Conservation (phyloP, 371 early-diverging fungal genomes). For the Mortierella sp. region DNA sequence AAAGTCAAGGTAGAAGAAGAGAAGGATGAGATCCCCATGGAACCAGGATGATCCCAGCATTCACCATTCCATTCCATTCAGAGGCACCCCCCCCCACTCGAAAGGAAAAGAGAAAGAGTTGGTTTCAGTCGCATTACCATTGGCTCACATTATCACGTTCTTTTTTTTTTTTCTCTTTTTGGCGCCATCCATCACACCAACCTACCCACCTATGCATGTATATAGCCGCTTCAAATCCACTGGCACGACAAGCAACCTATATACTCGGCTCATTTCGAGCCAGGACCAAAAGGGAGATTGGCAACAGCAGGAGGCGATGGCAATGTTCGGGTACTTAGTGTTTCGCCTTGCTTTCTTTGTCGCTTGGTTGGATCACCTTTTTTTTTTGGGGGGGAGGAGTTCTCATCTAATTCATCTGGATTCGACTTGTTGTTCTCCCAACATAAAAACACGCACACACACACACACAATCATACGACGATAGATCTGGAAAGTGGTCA, state of each 20-base stretch:
- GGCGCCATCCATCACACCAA: too few species aligned
- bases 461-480: too few species aligned
- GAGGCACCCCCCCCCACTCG: too few species aligned
- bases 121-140: too few species aligned
- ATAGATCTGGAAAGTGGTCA: constrained; percentile 76
- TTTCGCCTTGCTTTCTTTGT: background rate
- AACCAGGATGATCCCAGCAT: background rate
- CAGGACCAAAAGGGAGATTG: constrained; percentile 66
- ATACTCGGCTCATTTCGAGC: constrained; percentile 92
- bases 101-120: too few species aligned
- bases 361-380: background rate
- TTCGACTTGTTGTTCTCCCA: background rate
- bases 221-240: constrained; percentile 83
- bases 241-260: constrained; percentile 96
- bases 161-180: background rate
- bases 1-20: constrained; percentile 33
- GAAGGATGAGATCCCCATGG: background rate
- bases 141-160: too few species aligned
- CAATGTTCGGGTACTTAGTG: constrained; percentile 78
- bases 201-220: too few species aligned
- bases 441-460: background rate
- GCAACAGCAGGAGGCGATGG: constrained; percentile 95
- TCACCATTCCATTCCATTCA: too few species aligned
- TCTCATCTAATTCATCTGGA: background rate
- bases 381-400: too few species aligned